These are phyloP conservation scores for Globisporangium sylvaticum DNA, from an alignment of 352 stramenopile species.

Conservation along the genomic window DNA sequence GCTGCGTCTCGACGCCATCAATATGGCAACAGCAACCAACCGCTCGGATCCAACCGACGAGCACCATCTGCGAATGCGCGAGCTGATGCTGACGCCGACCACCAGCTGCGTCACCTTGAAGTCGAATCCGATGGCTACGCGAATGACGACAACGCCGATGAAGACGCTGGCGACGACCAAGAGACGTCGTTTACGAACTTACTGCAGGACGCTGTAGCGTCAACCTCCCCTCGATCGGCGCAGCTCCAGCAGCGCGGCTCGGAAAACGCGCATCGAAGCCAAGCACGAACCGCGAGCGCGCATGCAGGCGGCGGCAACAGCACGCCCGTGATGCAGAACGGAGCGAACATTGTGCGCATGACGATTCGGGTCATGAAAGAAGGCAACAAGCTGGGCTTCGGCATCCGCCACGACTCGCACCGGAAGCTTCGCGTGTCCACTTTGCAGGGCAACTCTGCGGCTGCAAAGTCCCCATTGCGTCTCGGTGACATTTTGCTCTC, in stretches of 20 bases:
- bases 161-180: conserved; percentile 1
- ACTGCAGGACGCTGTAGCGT: conserved; percentile 9
- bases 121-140: neutral
- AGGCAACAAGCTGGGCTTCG: conserved; percentile 59
- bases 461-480: conserved; percentile 33
- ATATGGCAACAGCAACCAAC: neutral
- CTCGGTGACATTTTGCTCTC: conserved; percentile 68
- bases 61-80: neutral
- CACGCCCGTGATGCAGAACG: neutral
- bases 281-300: conserved; percentile 4
- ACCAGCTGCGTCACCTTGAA: neutral
- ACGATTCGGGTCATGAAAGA: conserved; percentile 46
- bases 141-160: neutral
- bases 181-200: conserved; percentile 15
- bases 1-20: neutral
- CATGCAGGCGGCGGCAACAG: neutral
- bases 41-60: neutral
- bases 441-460: conserved; percentile 37
- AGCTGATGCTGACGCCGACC: neutral
- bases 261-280: neutral
- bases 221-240: neutral
- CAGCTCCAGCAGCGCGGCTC: neutral
- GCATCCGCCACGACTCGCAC: conserved; percentile 55
- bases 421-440: conserved; percentile 59
- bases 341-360: conserved; percentile 19